These are phyloP conservation scores for Chrysochromulina parva DNA, from an alignment of 78 protist genomes.

Conservation along the genomic window DNA sequence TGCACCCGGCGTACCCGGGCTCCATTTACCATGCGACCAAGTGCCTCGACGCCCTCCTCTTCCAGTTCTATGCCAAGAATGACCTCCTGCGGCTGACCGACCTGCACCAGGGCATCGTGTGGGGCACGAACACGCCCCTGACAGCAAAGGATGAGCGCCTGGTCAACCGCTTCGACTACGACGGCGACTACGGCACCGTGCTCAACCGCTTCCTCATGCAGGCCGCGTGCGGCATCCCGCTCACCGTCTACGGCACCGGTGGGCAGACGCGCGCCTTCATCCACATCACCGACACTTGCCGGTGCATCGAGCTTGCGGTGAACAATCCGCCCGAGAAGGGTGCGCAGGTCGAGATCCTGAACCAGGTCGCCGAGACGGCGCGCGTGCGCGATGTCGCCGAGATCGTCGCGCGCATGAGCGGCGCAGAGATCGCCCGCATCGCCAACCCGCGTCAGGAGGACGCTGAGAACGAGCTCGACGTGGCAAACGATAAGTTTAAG, in stretches of 20 bases:
- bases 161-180: conserved; percentile 48
- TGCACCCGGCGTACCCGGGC: conserved; percentile 52
- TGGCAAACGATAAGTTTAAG: conserved; percentile 29
- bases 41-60: conserved; percentile 52
- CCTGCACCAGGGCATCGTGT: conserved; percentile 57
- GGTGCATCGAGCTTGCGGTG: conserved; percentile 33
- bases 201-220: conserved; percentile 58
- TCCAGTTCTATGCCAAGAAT: conserved; percentile 51
- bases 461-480: conserved; percentile 50
- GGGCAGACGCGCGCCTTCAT: conserved; percentile 60
- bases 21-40: conserved; percentile 58
- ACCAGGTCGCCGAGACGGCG: conserved; percentile 54
- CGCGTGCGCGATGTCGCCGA: conserved; percentile 45
- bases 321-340: conserved; percentile 38
- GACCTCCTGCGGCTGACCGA: conserved; percentile 54
- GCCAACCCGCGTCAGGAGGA: conserved; percentile 48
- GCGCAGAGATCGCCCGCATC: conserved; percentile 1
- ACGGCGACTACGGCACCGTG: conserved; percentile 59
- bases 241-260: conserved; percentile 59
- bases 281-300: conserved; percentile 39
- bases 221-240: conserved; percentile 39
- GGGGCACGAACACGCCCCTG: conserved; percentile 36
- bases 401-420: conserved; percentile 5
- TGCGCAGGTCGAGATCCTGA: conserved; percentile 42
- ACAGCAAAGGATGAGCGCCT: conserved; percentile 41